Base-by-base conservation (phyloP, 73 alveolate species). In the Paramecium tetraurelia region DNA sequence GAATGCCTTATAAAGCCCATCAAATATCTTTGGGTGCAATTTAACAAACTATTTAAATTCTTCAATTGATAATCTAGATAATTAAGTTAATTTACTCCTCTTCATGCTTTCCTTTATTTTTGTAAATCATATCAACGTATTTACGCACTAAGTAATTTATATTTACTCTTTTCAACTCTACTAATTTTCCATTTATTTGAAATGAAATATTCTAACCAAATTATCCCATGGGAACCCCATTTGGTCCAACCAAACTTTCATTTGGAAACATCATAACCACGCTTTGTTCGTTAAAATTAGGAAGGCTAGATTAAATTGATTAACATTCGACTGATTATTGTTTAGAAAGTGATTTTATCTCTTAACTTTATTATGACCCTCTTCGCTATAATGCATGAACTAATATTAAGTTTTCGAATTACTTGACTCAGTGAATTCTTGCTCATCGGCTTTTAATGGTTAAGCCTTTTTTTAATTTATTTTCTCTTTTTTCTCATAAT, bases 191-290 rank as follows among this genome's bases (percentile, higher is more conserved):
- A 75, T 75, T 40, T n/a, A 75, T 36, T 21, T 33, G 16, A 36
- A 75, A 75, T 75, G 59, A n/a, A 5, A 75, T 21, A 75, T 75
- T 75, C 18, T 75, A 75, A 8, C 87, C 87, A 75, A 75, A 75
- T 36, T 75, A 36, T 3, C 87, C 87, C 87, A 75, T 75, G 0
- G 87, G 87, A 33, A 75, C 68, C 35, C 87, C 87, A 75, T 29
- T 75, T 36, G 58, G 57, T 36, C 87, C 87, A 14, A 75, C 29
- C 16, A 75, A 31, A 75, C 87, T 75, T 21, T 33, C 68, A 75
- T 75, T 75, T n/a, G 87, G 87, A 20, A 75, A 75, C 87, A 75
- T 75, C 87, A 75, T 75, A 35, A 31, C 48, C 0, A 75, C 87
- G 35, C 87, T 75, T 75, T 75, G n/a, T 44, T 75, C 87, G 16